These are phyloP conservation scores for Passalora sequoiae DNA, from an alignment of 2,329 filamentous ascomycete species.

Conservation along the genomic window DNA sequence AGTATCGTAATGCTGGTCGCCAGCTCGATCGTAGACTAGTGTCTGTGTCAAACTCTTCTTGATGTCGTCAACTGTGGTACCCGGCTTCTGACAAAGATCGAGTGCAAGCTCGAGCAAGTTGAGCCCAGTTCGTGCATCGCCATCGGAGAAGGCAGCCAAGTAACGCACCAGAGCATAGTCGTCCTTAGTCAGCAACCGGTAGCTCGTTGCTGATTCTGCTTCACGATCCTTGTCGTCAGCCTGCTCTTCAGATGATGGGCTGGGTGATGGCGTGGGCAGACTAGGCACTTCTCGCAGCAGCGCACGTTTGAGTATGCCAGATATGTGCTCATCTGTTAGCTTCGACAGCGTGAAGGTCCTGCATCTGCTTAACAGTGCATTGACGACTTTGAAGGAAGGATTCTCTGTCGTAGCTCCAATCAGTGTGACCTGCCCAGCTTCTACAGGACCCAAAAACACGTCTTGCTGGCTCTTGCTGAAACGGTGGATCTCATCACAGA, in stretches of 20 bases:
- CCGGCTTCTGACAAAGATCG: slow-evolving; percentile 62
- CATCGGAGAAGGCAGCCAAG: slow-evolving; percentile 80
- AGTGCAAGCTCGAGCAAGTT: slow-evolving; percentile 89
- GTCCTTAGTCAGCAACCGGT: slow-evolving; percentile 59
- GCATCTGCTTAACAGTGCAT: slow-evolving; percentile 80
- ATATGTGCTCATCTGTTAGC: slow-evolving; percentile 66
- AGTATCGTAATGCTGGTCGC: slow-evolving; percentile 95
- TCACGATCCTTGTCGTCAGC: not conserved
- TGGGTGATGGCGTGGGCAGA: slow-evolving; percentile 39
- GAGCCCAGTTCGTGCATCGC: slow-evolving; percentile 85
- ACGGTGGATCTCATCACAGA: slow-evolving; percentile 93
- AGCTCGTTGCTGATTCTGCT: slow-evolving; percentile 25
- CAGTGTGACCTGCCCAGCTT: slow-evolving; percentile 81
- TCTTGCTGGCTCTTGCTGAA: slow-evolving; percentile 93
- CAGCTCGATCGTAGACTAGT: slow-evolving; percentile 87
- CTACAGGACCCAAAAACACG: slow-evolving; percentile 87
- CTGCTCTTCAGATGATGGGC: slow-evolving; percentile 22
- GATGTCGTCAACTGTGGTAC: slow-evolving; percentile 65
- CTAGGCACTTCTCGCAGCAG: slow-evolving; percentile 52
- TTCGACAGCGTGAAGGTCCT: slow-evolving; percentile 82
- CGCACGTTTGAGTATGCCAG: slow-evolving; percentile 70
- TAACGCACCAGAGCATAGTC: slow-evolving; percentile 64
- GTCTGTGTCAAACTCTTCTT: slow-evolving; percentile 84
- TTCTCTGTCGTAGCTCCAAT: slow-evolving; percentile 98
- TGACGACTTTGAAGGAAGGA: slow-evolving; percentile 87